phyloP scores from a whole-genome alignment of 2,329 filamentous ascomycete genomes.

The Cercospora zeae-maydis region DNA sequence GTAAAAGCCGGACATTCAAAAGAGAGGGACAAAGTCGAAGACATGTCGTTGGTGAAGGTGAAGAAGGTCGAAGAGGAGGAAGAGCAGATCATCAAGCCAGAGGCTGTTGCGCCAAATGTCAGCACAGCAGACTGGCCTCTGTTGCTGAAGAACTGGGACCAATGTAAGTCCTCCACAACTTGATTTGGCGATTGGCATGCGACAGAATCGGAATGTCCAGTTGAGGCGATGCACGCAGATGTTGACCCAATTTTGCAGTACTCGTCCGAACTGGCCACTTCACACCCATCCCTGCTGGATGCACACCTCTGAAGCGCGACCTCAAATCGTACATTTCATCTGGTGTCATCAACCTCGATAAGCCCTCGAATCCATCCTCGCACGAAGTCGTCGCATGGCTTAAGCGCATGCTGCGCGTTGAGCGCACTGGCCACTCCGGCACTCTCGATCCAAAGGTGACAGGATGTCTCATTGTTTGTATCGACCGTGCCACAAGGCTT shows the following conservation, averaged over 20 bases:
- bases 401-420: constrained; percentile 90
- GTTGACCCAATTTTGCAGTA: constrained; percentile 51
- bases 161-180: constrained; percentile 46
- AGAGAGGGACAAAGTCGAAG: neutral
- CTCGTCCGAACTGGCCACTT: constrained; percentile 93
- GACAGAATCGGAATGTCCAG: neutral
- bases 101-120: constrained; percentile 71
- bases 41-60: constrained; percentile 43
- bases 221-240: constrained; percentile 24
- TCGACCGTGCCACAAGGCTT: constrained; percentile 93
- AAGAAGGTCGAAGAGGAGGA: constrained; percentile 43
- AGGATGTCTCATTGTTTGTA: constrained; percentile 88
- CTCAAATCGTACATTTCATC: constrained; percentile 96
- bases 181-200: neutral
- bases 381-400: constrained; percentile 99
- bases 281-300: constrained; percentile 91
- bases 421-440: constrained; percentile 97
- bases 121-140: constrained; percentile 90
- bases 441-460: constrained; percentile 98
- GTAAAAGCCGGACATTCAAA: constrained; percentile 18
- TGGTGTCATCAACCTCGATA: constrained; percentile 97
- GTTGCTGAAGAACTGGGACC: constrained; percentile 90
- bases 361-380: constrained; percentile 94
- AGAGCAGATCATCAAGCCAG: constrained; percentile 73
- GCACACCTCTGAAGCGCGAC: constrained; percentile 86